A percentile compares a stretch with the other conserved stretches of the same genome.
Conservation (phyloP, 2,329 filamentous ascomycete species). For the Ophidiomyces ophidiicola region DNA sequence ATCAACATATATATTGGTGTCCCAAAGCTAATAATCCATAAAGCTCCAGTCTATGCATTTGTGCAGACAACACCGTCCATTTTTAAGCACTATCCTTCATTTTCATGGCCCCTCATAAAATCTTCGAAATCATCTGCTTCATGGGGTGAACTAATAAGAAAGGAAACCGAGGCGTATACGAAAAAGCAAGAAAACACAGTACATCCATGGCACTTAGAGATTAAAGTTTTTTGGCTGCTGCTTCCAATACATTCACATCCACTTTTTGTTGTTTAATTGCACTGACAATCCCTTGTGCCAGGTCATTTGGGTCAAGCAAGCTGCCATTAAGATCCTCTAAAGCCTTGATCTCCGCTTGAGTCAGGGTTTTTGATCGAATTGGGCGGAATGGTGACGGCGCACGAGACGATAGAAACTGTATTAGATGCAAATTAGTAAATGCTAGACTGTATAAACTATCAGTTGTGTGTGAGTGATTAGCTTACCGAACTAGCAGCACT, state of each 20-base stretch:
- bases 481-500: slow-evolving; percentile 76
- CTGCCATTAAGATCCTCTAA: slow-evolving; percentile 30
- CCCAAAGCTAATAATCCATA: too few species aligned
- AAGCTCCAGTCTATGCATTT: too few species aligned
- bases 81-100: too few species aligned
- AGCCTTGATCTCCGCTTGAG: slow-evolving; percentile 34
- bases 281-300: slow-evolving; percentile 18
- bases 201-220: neutral
- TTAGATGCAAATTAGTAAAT: slow-evolving; percentile 1
- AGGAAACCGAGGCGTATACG: too few species aligned
- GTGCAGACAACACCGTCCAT: too few species aligned
- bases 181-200: neutral
- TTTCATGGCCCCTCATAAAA: too few species aligned
- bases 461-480: slow-evolving; percentile 16
- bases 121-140: too few species aligned
- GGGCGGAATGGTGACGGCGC: slow-evolving; percentile 54
- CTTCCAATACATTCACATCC: slow-evolving; percentile 14
- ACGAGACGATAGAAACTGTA: slow-evolving; percentile 59
- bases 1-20: too few species aligned
- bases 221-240: slow-evolving; percentile 14
- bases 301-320: slow-evolving; percentile 14
- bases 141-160: too few species aligned
- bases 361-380: slow-evolving; percentile 42
- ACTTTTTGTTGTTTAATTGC: slow-evolving; percentile 20
- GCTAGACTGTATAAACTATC: neutral